Evolutionary conservation across 768 basidiomycete genomes (phyloP).

Genomic region (Lactarius indigo): DNA sequence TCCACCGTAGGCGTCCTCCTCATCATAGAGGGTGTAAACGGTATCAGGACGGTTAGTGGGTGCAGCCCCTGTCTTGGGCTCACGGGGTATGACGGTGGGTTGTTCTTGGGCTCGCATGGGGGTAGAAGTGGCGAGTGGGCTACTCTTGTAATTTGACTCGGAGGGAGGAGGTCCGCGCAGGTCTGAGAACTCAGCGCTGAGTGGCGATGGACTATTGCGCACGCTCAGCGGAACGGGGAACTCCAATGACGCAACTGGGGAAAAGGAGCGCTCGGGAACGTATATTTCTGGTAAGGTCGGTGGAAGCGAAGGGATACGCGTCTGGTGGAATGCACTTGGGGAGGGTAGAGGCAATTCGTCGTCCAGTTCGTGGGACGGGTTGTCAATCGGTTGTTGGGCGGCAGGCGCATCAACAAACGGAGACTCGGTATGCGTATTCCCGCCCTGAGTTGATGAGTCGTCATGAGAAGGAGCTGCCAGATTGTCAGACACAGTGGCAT

Average conservation of each 20-base stretch:
- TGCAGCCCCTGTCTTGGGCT: conserved; percentile 15
- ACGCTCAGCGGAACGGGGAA: conserved; percentile 28
- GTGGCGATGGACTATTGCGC: conserved; percentile 28
- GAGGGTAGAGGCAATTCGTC: conserved; percentile 30
- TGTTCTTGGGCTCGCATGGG: conserved; percentile 10
- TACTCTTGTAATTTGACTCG: conserved; percentile 24
- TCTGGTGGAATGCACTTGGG: conserved; percentile 33
- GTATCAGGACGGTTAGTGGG: conserved; percentile 44
- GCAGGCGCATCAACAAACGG: conserved; percentile 32
- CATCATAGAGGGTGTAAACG: conserved; percentile 51
- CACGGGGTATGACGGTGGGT: conserved; percentile 18
- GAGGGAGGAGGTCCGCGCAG: conserved; percentile 25
- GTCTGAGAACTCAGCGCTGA: conserved; percentile 26
- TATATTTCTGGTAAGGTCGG: conserved; percentile 53
- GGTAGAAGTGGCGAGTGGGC: conserved; percentile 21
- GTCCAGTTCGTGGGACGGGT: conserved; percentile 17
- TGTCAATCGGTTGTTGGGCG: background rate
- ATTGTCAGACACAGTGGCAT: conserved; percentile 19
- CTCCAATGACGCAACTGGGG: conserved; percentile 34
- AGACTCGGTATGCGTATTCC: conserved; percentile 26
- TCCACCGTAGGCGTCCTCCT: conserved; percentile 67
- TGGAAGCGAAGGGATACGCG: conserved; percentile 48
- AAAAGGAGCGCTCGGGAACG: conserved; percentile 43
- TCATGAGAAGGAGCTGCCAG: background rate
- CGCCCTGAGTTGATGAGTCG: background rate